These are phyloP conservation scores for Monotropa hypopitys DNA, from an alignment of 179 eudicot species.

Conservation along the genomic window DNA sequence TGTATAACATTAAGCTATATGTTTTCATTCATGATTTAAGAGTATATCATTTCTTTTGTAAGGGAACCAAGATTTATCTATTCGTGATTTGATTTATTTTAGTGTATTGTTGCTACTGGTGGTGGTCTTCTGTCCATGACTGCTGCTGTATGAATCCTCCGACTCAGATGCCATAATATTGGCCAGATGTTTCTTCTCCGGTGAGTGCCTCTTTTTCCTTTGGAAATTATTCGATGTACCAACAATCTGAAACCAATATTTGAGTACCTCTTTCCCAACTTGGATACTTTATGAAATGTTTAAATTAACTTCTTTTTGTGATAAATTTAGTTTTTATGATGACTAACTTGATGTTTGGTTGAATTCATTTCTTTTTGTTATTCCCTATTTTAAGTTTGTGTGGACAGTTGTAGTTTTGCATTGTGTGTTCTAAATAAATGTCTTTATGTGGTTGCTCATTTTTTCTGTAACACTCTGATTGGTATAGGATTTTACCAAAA, in stretches of 20 bases:
- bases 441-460: neutral
- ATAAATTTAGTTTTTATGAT: too few relatives aligned
- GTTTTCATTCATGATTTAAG: neutral
- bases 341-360: too few relatives aligned
- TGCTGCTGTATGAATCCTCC: constrained; percentile 33
- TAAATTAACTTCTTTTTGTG: too few relatives aligned
- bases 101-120: constrained; percentile 8
- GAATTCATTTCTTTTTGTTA: too few relatives aligned
- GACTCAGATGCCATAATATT: constrained; percentile 15
- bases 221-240: constrained; percentile 27
- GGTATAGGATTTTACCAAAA: neutral
- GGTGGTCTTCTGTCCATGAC: constrained; percentile 17
- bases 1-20: neutral
- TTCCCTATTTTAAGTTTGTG: neutral
- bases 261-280: too few relatives aligned
- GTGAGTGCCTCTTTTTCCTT: constrained; percentile 16
- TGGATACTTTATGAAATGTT: too few relatives aligned
- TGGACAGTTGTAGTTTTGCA: neutral
- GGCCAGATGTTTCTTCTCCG: constrained; percentile 11
- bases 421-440: neutral
- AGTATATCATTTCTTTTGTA: neutral
- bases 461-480: too few relatives aligned
- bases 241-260: constrained; percentile 25
- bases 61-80: too few relatives aligned
- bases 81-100: too few relatives aligned